Base-by-base conservation (phyloP, 2,329 filamentous ascomycete genomes). In the Biscogniauxia sp. region DNA sequence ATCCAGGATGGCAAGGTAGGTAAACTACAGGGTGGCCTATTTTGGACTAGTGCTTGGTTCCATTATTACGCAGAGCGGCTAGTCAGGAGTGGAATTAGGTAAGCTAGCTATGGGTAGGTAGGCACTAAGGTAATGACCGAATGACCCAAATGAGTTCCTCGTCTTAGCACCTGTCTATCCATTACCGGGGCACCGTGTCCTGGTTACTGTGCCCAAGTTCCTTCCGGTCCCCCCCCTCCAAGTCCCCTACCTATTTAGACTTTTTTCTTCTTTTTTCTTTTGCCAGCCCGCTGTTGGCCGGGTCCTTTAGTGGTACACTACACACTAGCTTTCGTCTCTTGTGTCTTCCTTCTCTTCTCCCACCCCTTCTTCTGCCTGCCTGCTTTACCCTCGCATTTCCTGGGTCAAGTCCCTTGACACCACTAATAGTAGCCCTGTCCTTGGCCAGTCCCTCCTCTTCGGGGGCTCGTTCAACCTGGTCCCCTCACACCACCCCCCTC, bases 141-240 rank as follows among this genome's bases (percentile, higher is more conserved):
- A 54, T 54, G 53, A 41, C n/a, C 53, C 32, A 28, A 20, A 45
- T 45, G 37, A 45, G 37, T 45, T 45, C 15, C 37, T 45, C 37
- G 17, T 45, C 37, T 45, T 45, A 45, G 37, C 37, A 45, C 37
- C n/a, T 28, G 17, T 15, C 25, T 54, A 26, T 54, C 52, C 52
- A 25, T 20, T 28, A 20, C 60, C 58, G 56, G 62, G 62, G 23
- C 53, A 62, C 60, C 60, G 63, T 59, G 61, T 45, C 37, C 5
- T 45, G n/a, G 37, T 45, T 45, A 45, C 37, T 45, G 37, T 45
- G 37, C 17, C 37, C 13, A 45, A 45, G 37, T 45, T n/a, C 37
- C 37, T 17, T n/a, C 37, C 17, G 37, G 37, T 45, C 37, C 37
- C 37, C 37, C 37, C 15, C 37, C 37, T 45, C 37, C 37, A 45